A percentile compares a stretch with the other conserved stretches of the same genome.
These are phyloP conservation scores for Cercospora beticola DNA, from an alignment of 2,329 filamentous ascomycete species.

Conservation along the genomic window DNA sequence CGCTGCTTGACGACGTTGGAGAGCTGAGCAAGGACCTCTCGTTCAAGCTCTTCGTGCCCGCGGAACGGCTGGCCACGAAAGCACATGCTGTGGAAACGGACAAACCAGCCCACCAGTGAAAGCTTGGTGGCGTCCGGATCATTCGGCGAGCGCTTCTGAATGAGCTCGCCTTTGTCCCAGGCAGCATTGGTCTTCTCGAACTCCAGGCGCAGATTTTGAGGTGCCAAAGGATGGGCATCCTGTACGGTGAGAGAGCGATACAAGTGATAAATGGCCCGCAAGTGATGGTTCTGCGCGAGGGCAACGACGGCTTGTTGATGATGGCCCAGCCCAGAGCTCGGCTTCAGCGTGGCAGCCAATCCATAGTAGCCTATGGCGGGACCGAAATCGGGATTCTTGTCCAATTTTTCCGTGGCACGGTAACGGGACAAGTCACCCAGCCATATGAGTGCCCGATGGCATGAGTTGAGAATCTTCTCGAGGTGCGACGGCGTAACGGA, in stretches of 20 bases:
- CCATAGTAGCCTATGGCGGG: constrained; percentile 80
- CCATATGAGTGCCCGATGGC: constrained; percentile 78
- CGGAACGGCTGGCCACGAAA: constrained; percentile 74
- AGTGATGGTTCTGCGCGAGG: constrained; percentile 72
- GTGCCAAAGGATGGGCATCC: constrained; percentile 71
- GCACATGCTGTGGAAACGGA: constrained; percentile 80
- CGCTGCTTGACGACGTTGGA: constrained; percentile 70
- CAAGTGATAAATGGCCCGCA: constrained; percentile 84
- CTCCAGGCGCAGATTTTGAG: constrained; percentile 74
- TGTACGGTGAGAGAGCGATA: constrained; percentile 77
- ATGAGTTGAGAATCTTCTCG: constrained; percentile 66
- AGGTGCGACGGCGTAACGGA: constrained; percentile 48
- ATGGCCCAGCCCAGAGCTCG: constrained; percentile 75
- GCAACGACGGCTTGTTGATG: constrained; percentile 90
- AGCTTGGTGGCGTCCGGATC: constrained; percentile 57
- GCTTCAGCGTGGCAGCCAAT: constrained; percentile 75
- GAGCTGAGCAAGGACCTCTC: constrained; percentile 77
- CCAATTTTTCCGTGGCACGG: constrained; percentile 69
- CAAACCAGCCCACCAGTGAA: constrained; percentile 75
- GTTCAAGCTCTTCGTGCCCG: constrained; percentile 77
- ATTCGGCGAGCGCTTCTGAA: constrained; percentile 42
- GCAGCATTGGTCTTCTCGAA: constrained; percentile 65
- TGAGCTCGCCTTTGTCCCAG: constrained; percentile 57
- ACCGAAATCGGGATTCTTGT: constrained; percentile 73
- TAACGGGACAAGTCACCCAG: constrained; percentile 91